These are phyloP conservation scores for Furcasterigmium sp. DNA, from an alignment of 2,329 filamentous ascomycete genomes.

Conservation along the genomic window DNA sequence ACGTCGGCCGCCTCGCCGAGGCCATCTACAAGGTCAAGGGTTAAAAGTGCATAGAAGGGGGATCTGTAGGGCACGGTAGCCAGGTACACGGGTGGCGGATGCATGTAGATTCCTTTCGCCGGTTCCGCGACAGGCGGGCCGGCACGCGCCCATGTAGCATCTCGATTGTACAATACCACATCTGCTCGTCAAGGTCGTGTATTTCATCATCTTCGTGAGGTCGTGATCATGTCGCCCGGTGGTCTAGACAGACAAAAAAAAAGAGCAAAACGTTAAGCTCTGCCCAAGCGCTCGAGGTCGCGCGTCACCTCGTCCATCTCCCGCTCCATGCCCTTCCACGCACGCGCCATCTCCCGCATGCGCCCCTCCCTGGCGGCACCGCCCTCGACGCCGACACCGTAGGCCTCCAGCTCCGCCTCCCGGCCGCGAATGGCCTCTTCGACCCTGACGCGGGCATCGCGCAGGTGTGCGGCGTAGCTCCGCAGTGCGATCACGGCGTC, in stretches of 20 bases:
- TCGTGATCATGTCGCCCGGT: not conserved
- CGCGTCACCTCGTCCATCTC: conserved; percentile 43
- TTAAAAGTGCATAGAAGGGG: conserved; percentile 25
- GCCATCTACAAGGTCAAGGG: conserved; percentile 81
- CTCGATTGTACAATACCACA: conserved; percentile 3
- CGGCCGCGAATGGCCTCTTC: conserved; percentile 36
- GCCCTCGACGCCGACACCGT: conserved; percentile 37
- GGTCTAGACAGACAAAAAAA: no score
- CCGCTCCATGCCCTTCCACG: conserved; percentile 43
- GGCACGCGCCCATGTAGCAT: not conserved
- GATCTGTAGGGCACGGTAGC: not conserved
- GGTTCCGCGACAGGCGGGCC: not conserved
- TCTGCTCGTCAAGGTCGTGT: not conserved
- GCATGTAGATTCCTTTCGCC: not conserved
- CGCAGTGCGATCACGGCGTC: conserved; percentile 35
- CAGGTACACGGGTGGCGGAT: no score
- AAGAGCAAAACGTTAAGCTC: conserved; percentile 5
- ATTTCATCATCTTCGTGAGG: not conserved
- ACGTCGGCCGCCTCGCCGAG: conserved; percentile 76
- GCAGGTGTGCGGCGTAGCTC: conserved; percentile 43
- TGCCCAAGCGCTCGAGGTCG: conserved; percentile 35
- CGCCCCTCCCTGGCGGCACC: conserved; percentile 37
- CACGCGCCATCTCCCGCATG: conserved; percentile 48
- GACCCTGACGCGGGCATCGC: conserved; percentile 40
- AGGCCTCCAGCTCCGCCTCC: conserved; percentile 39